Conservation (phyloP, 2,329 filamentous ascomycete genomes). For the Grosmannia serpens region DNA sequence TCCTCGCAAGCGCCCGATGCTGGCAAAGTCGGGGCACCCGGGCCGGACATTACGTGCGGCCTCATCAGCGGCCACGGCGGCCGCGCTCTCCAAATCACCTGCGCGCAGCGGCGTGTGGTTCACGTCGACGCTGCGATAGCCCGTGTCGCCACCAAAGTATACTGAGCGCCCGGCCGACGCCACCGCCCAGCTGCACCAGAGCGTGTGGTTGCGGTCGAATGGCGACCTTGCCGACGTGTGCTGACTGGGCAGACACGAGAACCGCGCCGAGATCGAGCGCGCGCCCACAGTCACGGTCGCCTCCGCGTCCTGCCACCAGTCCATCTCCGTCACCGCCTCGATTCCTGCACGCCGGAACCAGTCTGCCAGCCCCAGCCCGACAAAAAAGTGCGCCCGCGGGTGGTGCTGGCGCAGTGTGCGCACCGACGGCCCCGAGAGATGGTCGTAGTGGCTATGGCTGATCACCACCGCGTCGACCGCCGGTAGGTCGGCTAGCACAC, state of each 20-base stretch:
- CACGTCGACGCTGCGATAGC: constrained; percentile 59
- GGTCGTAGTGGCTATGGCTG: constrained; percentile 88
- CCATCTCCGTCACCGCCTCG: constrained; percentile 70
- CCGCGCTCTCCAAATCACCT: constrained; percentile 35
- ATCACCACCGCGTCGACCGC: constrained; percentile 68
- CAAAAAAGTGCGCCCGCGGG: constrained; percentile 77
- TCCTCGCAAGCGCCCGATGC: constrained; percentile 69
- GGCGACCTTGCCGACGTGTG: constrained; percentile 60
- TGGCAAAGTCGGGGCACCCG: constrained; percentile 69
- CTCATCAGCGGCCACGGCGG: constrained; percentile 49
- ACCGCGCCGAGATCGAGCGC: constrained; percentile 29
- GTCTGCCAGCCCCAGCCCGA: constrained; percentile 66
- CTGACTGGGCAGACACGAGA: constrained; percentile 76
- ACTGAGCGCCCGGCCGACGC: constrained; percentile 63
- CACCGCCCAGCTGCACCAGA: constrained; percentile 85
- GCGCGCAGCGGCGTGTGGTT: constrained; percentile 6
- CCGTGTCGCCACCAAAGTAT: constrained; percentile 85
- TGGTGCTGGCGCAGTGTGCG: constrained; percentile 58
- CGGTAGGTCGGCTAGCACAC: constrained; percentile 66
- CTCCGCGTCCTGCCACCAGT: constrained; percentile 87
- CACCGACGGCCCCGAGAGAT: constrained; percentile 68
- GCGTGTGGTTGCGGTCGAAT: constrained; percentile 61
- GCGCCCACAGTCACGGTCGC: constrained; percentile 40
- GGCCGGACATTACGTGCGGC: constrained; percentile 66
- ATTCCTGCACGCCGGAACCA: constrained; percentile 71